Evolutionary conservation across 495 filamentous ascomycete species (phyloP), one percentile per base, ranked within the genome.

Genomic region (Amphirosellinia nigrospora): DNA sequence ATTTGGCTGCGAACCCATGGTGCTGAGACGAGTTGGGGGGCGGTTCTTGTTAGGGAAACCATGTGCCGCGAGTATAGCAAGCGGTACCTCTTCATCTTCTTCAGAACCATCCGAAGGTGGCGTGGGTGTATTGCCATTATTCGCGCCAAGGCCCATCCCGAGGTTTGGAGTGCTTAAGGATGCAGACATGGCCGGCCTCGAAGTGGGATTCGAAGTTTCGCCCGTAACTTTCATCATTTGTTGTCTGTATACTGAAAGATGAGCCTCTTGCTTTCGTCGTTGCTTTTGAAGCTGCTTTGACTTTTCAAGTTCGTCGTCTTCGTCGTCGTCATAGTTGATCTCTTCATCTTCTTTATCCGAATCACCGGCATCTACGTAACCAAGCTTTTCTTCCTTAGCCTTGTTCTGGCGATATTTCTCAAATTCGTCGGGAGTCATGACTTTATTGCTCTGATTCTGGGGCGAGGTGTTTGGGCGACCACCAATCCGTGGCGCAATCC

Each of bases 151-250:
- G 59, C 76, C 74, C 0, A 76, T 70, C 34, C 79, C 74, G 34
- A 89, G 74, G 60, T 86, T 87, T 5, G 88, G 88, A 16, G 85
- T 87, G 74, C 88, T 89, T 68, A 86, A 80, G 5, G 87, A 87
- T 48, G 83, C 81, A 38, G 81, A 77, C 21, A 85, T 70, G 65
- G 81, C 75, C 46, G 85, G 71, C 79, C 85, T 78, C 46, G 80
- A 76, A 0, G 74, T 64, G 0, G 84, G 74, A 59, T 85, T 86
- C 13, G 70, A 11, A 64, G 84, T 78, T 8, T 93, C 92, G 59
- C 94, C 94, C 9, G 93, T 97, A 23, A 96, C 91, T 76, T 97
- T 97, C 93, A 94, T 96, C 94, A 98, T 97, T 78, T 95, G 91
- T 77, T 98, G 95, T 56, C 96, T 88, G 77, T 97, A 97, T 9